A percentile compares a stretch with the other conserved stretches of the same genome.
Conservation (phyloP, 202 grass and related monocot species). For the Brachypodium distachyon region DNA sequence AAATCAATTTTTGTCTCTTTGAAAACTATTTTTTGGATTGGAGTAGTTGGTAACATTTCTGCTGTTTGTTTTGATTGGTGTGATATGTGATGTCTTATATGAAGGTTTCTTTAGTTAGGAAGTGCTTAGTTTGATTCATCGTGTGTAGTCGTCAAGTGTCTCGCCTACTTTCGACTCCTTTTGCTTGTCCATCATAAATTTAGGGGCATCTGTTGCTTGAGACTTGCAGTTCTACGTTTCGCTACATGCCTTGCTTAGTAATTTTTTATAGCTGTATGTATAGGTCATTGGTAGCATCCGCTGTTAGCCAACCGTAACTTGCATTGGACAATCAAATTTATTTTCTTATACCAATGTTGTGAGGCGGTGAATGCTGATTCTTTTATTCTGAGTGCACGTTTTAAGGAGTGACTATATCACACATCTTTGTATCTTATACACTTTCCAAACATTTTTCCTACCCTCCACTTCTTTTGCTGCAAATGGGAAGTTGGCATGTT, state of each 20-base stretch:
- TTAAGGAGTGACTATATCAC: background rate
- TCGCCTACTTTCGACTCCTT: background rate
- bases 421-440: background rate
- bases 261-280: background rate
- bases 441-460: background rate
- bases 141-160: background rate
- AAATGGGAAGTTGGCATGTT: background rate
- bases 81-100: background rate
- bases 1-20: no score
- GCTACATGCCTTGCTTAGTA: background rate
- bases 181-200: background rate
- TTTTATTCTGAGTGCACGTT: no score
- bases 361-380: background rate
- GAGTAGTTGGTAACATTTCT: no score
- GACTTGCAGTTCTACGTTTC: background rate
- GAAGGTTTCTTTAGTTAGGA: background rate
- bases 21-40: no score
- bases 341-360: background rate
- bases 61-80: background rate
- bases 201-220: background rate
- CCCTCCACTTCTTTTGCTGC: background rate
- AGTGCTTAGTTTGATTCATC: background rate
- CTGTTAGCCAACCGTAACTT: background rate
- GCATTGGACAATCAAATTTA: background rate
- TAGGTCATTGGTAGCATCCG: background rate